Evolutionary conservation across 202 grass and related monocot genomes (phyloP), one percentile per base, ranked within the genome.

Genomic region (Miscanthus sacchariflorus): DNA sequence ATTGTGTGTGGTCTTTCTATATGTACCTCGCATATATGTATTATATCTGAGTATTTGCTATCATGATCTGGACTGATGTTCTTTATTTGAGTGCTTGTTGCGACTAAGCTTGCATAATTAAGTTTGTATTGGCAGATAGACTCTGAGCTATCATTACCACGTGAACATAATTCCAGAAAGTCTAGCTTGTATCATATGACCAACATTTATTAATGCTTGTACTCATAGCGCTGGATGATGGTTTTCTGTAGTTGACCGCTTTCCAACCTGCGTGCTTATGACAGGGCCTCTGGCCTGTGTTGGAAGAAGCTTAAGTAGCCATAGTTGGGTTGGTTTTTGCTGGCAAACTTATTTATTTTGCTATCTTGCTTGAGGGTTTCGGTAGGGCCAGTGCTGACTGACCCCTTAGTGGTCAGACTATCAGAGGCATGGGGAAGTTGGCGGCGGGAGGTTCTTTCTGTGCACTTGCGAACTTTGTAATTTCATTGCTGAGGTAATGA

Each of bases 51-150:
- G 63, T 52, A 54, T 54, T 28, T 52, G 19, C 52, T 78, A 50
- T 71, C 23, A 65, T 72, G 30, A 12, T 77, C 39, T 35, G 19
- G 70, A 52, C 4, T 84, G 10, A 74, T 72, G 18, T 42, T 24
- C 68, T 80, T 82, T 83, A 45, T 84, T 80, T 84, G 76, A 84
- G 81, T 78, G 46, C 27, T 58, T 38, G 18, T 43, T 56, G 24
- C 15, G 28, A 28, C 18, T 25, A 87, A 56, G 12, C 24, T 64
- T 82, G 43, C 64, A 65, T 61, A 80, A 48, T 79, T 67, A 19
- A 21, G 28, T 67, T 70, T 76, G 63, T 48, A 61, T 33, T 72
- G 35, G 42, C 66, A 54, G 7, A 72, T 6, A 52, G 9, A 27
- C 61, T 25, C 23, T 64, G 59, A 64, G n/a, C 42, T 72, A 13